These are phyloP conservation scores for Petrea volubilis DNA, from an alignment of 257 asterid genomes.

Conservation along the genomic window DNA sequence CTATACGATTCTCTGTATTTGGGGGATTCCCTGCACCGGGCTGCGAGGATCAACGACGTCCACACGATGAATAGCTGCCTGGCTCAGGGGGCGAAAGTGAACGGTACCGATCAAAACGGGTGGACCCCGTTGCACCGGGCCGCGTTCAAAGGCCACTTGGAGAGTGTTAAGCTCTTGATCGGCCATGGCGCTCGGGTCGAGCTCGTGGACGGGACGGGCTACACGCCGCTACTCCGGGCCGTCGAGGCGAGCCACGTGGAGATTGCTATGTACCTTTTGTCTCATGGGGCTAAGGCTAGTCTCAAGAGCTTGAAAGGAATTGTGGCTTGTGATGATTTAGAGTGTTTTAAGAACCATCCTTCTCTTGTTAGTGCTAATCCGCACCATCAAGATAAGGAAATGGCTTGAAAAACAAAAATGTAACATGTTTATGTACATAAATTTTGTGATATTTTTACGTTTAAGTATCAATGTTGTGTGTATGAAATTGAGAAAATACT, in stretches of 20 bases:
- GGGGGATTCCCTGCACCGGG: slow-evolving; percentile 55
- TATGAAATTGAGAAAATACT: neutral
- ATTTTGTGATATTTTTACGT: neutral
- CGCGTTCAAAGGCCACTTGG: slow-evolving; percentile 62
- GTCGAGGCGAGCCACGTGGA: slow-evolving; percentile 57
- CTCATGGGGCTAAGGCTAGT: slow-evolving; percentile 68
- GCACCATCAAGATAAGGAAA: slow-evolving; percentile 13
- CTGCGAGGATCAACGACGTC: slow-evolving; percentile 52
- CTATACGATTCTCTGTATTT: slow-evolving; percentile 46
- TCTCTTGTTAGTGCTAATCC: slow-evolving; percentile 20
- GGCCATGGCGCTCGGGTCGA: slow-evolving; percentile 63
- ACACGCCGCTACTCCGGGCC: slow-evolving; percentile 67
- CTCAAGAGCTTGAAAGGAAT: slow-evolving; percentile 50
- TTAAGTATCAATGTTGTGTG: neutral
- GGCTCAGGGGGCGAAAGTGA: slow-evolving; percentile 56
- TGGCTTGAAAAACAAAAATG: neutral
- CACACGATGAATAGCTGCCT: slow-evolving; percentile 48
- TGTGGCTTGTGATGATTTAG: slow-evolving; percentile 32
- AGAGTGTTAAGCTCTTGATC: slow-evolving; percentile 53
- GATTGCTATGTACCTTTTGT: slow-evolving; percentile 60
- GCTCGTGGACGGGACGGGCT: slow-evolving; percentile 51
- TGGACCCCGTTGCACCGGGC: slow-evolving; percentile 86
- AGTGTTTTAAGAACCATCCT: slow-evolving; percentile 38
- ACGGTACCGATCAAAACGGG: slow-evolving; percentile 71
- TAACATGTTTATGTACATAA: neutral